Evolutionary conservation across 345 rosid species (phyloP), one percentile per base, ranked within the genome.

Genomic region (Mallotus nudiflorus): DNA sequence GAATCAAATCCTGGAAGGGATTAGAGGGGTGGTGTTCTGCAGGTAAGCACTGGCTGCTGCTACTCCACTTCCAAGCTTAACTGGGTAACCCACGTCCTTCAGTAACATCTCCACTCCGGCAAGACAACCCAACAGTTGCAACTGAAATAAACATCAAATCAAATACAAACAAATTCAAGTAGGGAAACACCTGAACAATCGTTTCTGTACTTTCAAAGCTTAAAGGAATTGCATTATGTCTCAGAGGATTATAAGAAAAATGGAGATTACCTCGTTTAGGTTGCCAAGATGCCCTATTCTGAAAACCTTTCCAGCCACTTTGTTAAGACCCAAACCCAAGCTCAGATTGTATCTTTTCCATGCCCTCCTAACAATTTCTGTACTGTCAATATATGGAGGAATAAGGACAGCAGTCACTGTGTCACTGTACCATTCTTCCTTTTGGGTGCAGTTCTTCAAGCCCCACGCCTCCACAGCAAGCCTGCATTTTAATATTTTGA

Each of bases 391-490:
- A 62, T 88, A 44, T 3, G 97, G 89, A 3, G 99, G 99, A 72
- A 92, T 94, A 0, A 95, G 40, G 28, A 95, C 97, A 15, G 99
- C 98, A 24, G 99, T 95, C 78, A 95, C 99, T 0, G 99, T 95
- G 86, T 95, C 90, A 74, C 99, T 95, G 82, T 66, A 85, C 97
- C 99, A 92, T 76, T 95, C 99, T 73, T 92, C 99, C 81, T 85
- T 95, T 20, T 88, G 97, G 37, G 99, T 90, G 81, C 99, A 92
- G 81, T 95, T 95, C 85, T 90, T 95, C 87, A 95, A 76, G 18
- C 99, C 99, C 98, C 99, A 95, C n/a, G 98, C 99, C 85, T 95
- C 98, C 73, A 92, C 98, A 18, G 99, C 99, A 46, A 92, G 88
- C 96, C 99, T 95, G 67, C 62, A 69, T 25, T 61, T 52, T 20